Percentiles rank a stretch among this genome's conserved stretches.
Conservation (phyloP, 192 early-diverging fungal genomes). For the Linnemannia exigua region DNA sequence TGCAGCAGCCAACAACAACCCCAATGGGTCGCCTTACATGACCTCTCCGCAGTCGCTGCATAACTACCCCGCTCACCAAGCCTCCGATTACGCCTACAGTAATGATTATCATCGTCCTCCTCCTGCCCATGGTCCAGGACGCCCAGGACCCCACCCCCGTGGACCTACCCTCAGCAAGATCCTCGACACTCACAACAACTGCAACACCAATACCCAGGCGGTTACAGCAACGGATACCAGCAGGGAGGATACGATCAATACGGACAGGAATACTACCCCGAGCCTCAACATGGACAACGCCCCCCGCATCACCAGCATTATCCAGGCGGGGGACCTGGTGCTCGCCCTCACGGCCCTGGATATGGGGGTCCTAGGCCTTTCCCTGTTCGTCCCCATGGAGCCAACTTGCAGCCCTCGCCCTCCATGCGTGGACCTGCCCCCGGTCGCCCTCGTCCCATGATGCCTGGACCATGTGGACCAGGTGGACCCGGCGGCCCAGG, state of each 20-base stretch:
- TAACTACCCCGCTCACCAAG: background rate
- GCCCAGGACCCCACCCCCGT: conserved; percentile 13
- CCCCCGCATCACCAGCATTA: conserved; percentile 33
- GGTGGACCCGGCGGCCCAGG: background rate
- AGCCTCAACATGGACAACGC: conserved; percentile 9
- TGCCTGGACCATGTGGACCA: conserved; percentile 15
- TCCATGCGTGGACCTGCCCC: conserved; percentile 40
- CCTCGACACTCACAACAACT: conserved; percentile 22
- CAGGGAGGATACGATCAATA: conserved; percentile 50
- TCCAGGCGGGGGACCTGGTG: conserved; percentile 21
- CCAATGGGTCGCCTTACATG: conserved; percentile 13
- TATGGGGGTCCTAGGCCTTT: conserved; percentile 13
- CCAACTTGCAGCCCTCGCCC: conserved; percentile 30
- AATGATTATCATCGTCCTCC: conserved; percentile 3
- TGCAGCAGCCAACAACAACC: conserved; percentile 22
- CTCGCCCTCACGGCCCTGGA: conserved; percentile 14
- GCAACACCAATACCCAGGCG: conserved; percentile 10
- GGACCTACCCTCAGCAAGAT: conserved; percentile 33
- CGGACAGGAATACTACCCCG: conserved; percentile 27
- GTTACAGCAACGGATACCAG: conserved; percentile 23
- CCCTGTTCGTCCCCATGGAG: conserved; percentile 20
- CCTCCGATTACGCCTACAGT: background rate
- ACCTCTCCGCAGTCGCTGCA: conserved; percentile 8
- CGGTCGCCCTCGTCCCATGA: conserved; percentile 39
- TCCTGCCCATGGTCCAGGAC: background rate